Evolutionary conservation across 148 eudicot genomes (phyloP), one percentile per base, ranked within the genome.

Genomic region (Nepenthes gracilis): DNA sequence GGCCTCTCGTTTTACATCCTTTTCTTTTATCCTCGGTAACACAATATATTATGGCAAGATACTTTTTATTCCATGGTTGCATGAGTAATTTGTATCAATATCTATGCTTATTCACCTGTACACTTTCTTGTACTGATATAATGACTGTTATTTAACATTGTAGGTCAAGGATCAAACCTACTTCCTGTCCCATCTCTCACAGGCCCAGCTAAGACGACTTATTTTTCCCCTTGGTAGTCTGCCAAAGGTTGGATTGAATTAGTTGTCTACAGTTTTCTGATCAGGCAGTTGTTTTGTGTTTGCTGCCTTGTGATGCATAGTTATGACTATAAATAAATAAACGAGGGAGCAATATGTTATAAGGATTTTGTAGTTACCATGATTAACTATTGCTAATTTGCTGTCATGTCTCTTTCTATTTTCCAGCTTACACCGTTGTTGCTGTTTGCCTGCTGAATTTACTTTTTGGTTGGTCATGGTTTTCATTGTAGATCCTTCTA

Each of bases 161-260:
- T 88, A 93, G 99, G 85, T 93, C 48, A 93, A 93, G 84, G 99
- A 93, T 78, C 99, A 93, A 74, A 93, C 99, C 5, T 93, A 93
- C 72, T 93, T 93, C 58, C 87, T 93, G 54, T 93, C 99, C 12
- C 89, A 88, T 78, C 96, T 93, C 55, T 88, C 92, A 55, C 96
- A 88, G 74, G 59, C 77, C 55, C 96, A 93, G 79, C 95, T 93
- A 47, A 86, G 77, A 62, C 75, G 89, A 13, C 83, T 93, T 61
- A 64, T 93, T 37, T 86, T 93, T 60, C 98, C 98, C 67, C 85
- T 93, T 37, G 98, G 96, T 56, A 76, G 82, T 73, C 72, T 82
- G 14, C 72, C 88, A 54, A 93, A 93, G 98, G 98, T 93, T 65
- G 15, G 73, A 67, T 12, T 14, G 48, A 59, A 2, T 12, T 60